Evolutionary conservation across 139 green algal genomes (phyloP), one percentile per base, ranked within the genome.

Genomic region (Limnomonas spitsbergensis): DNA sequence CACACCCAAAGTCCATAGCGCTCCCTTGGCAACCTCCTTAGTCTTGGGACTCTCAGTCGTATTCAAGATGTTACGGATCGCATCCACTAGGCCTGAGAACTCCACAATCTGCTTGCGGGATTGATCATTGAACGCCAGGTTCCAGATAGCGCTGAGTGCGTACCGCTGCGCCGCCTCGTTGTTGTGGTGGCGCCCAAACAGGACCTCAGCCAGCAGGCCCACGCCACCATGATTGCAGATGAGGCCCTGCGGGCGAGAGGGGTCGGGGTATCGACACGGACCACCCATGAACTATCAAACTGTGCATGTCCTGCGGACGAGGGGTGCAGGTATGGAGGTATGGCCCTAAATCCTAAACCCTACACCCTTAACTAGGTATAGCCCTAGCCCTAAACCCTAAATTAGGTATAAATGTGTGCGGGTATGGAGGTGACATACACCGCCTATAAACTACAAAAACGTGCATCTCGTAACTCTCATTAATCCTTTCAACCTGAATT

Each of bases 71-170:
- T 66, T 82, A 6, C 83, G 70, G 66, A 90, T 87, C 0, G 78
- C 80, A 38, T 90, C 82, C 31, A 90, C 76, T 24, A 87, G 78
- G 2, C 85, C 82, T 34, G 38, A 27, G 40, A 38, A 34, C 31
- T n/a, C 4, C 31, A 6, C 31, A 54, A 38, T 14, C 3, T 67
- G 38, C 27, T 35, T 47, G 6, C 68, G 70, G 70, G 31, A 52
- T 24, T 31, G 39, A 31, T 88, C 85, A 71, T 85, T 78, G 72
- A 90, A 90, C 7, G 85, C 85, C 38, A 90, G 76, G 80, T 90
- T 90, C 85, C 85, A 90, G 14, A 90, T 67, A 2, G 82, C 78
- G 0, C 39, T 75, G 35, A 84, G 68, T 40, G 82, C 80, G 26
- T 81, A 88, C 26, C 81, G 81, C 53, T 83, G 79, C 38, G 82